Conservation (phyloP, 2,329 filamentous ascomycete species). For the Didymella pinodella region DNA sequence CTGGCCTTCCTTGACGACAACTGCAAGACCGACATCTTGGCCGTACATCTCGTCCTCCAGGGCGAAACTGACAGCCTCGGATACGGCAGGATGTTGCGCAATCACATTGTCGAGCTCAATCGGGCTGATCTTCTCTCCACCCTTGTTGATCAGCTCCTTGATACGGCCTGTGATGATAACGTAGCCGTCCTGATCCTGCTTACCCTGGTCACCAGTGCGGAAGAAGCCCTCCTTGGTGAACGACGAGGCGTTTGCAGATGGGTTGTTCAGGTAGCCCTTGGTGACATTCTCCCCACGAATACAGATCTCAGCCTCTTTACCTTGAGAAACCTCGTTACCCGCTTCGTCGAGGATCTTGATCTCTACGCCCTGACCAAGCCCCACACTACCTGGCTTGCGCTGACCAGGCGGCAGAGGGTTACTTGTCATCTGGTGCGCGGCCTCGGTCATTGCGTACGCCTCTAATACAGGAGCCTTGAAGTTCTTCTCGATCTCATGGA, state of each 20-base stretch:
- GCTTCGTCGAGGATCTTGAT: slow-evolving; percentile 76
- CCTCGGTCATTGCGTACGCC: slow-evolving; percentile 93
- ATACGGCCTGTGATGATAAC: slow-evolving; percentile 88
- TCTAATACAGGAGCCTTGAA: slow-evolving; percentile 84
- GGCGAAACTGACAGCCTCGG: slow-evolving; percentile 84
- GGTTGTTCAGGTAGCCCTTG: slow-evolving; percentile 84
- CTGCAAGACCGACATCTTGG: slow-evolving; percentile 79
- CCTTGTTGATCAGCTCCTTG: slow-evolving; percentile 92
- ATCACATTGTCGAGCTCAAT: slow-evolving; percentile 88
- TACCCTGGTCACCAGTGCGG: slow-evolving; percentile 86
- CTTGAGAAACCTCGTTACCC: slow-evolving; percentile 73
- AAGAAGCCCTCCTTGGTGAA: slow-evolving; percentile 83
- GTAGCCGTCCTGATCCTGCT: slow-evolving; percentile 80
- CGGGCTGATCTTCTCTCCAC: slow-evolving; percentile 87
- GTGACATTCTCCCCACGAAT: slow-evolving; percentile 85
- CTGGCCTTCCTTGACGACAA: slow-evolving; percentile 74
- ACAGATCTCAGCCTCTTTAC: slow-evolving; percentile 80
- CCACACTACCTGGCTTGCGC: slow-evolving; percentile 82
- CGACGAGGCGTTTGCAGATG: slow-evolving; percentile 74
- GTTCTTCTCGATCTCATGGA: slow-evolving; percentile 77
- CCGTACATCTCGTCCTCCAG: slow-evolving; percentile 84
- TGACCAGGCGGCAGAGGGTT: slow-evolving; percentile 68
- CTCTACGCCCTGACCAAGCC: slow-evolving; percentile 83
- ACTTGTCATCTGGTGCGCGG: slow-evolving; percentile 84
- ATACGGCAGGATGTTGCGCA: slow-evolving; percentile 73